These are phyloP conservation scores for Paracorniculantispora psalliotae DNA, from an alignment of 2,329 filamentous ascomycete genomes.

Conservation along the genomic window DNA sequence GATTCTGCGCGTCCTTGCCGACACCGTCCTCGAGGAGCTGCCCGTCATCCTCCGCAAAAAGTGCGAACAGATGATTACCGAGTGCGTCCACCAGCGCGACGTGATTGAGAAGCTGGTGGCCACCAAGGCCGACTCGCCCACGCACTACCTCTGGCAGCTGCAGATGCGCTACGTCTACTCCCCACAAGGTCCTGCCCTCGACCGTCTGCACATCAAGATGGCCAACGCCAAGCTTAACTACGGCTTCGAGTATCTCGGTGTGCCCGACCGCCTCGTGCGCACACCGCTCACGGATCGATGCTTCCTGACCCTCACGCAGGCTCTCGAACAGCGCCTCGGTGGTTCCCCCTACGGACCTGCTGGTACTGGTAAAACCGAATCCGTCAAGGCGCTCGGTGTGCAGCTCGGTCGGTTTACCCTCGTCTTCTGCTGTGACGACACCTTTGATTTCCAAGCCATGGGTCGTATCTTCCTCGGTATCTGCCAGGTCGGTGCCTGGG, in stretches of 20 bases:
- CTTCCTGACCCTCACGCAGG: slow-evolving; percentile 96
- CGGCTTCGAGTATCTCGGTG: slow-evolving; percentile 95
- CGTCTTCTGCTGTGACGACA: slow-evolving; percentile 99
- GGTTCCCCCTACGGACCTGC: slow-evolving; percentile 96
- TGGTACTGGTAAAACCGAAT: slow-evolving; percentile 98
- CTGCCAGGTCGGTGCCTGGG: slow-evolving; percentile 98
- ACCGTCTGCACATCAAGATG: slow-evolving; percentile 89
- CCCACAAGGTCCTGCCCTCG: slow-evolving; percentile 71
- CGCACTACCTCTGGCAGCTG: slow-evolving; percentile 86
- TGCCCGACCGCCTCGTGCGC: slow-evolving; percentile 90
- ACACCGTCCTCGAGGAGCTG: slow-evolving; percentile 85
- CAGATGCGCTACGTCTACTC: slow-evolving; percentile 96
- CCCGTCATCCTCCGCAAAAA: slow-evolving; percentile 86
- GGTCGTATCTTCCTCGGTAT: slow-evolving; percentile 98
- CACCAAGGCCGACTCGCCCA: slow-evolving; percentile 66
- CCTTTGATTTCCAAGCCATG: slow-evolving; percentile 99
- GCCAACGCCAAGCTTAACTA: slow-evolving; percentile 94
- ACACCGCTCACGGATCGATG: slow-evolving; percentile 97
- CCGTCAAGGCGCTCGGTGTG: slow-evolving; percentile 93
- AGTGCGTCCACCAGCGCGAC: slow-evolving; percentile 97
- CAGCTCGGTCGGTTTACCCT: slow-evolving; percentile 96
- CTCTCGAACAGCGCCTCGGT: slow-evolving; percentile 87
- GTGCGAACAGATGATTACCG: slow-evolving; percentile 97
- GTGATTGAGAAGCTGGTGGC: slow-evolving; percentile 81
- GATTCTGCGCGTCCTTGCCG: slow-evolving; percentile 78